Percentiles rank a stretch among this genome's conserved stretches.
phyloP scores from a whole-genome alignment of 1,284 basidiomycete genomes.

The Austropuccinia psidii region DNA sequence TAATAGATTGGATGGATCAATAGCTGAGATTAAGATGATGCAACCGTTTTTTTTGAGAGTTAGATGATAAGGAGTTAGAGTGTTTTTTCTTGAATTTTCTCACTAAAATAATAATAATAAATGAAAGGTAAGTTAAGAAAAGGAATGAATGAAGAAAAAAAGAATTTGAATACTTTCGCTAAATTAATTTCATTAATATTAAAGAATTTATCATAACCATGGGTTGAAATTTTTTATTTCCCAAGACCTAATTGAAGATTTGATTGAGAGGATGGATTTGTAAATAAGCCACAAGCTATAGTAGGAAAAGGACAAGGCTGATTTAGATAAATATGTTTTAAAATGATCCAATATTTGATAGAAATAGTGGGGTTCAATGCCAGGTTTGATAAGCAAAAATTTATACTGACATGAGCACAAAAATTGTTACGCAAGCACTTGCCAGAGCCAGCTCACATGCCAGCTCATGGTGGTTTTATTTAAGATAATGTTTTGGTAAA shows the following conservation, averaged over 20 bases:
- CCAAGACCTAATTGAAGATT: slow-evolving; percentile 43
- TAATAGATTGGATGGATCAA: slow-evolving; percentile 66
- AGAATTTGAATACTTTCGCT: slow-evolving; percentile 60
- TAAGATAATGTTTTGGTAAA: too few species aligned
- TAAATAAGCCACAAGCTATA: slow-evolving; percentile 78
- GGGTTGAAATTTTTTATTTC: slow-evolving; percentile 59
- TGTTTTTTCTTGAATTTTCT: slow-evolving; percentile 64
- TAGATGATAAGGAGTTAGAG: slow-evolving; percentile 71
- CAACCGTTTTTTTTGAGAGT: slow-evolving; percentile 97
- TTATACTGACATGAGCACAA: too few species aligned
- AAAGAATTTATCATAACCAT: slow-evolving; percentile 99
- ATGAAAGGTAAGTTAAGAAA: too few species aligned
- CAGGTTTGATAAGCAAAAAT: too few species aligned
- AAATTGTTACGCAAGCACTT: too few species aligned
- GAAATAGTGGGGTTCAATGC: too few species aligned
- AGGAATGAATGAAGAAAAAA: not conserved
- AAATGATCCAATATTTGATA: slow-evolving; percentile 86
- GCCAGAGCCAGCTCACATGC: too few species aligned
- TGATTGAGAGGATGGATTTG: slow-evolving; percentile 50
- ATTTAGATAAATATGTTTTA: slow-evolving; percentile 82
- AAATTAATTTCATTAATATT: slow-evolving; percentile 92
- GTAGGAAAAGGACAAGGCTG: slow-evolving; percentile 84
- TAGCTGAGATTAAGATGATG: slow-evolving; percentile 88
- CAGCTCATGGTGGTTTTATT: too few species aligned
- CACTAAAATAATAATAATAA: slow-evolving; percentile 56